Percentiles rank a stretch among this genome's conserved stretches.
These are phyloP conservation scores for Diaporthe citri DNA, from an alignment of 2,329 filamentous ascomycete genomes.

Conservation along the genomic window DNA sequence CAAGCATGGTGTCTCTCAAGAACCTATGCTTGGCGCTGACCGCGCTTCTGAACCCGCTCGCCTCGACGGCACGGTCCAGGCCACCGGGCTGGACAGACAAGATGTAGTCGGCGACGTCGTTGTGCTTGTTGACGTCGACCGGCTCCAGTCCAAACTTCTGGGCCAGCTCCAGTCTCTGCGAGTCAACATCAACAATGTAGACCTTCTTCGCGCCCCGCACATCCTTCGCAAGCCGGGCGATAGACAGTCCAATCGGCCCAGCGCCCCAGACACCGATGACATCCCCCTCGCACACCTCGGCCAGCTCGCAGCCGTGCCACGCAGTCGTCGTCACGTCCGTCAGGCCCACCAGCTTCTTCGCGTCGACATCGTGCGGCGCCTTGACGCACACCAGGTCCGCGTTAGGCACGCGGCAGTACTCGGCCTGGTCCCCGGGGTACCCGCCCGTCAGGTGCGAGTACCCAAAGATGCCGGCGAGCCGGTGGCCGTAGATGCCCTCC, in stretches of 20 bases:
- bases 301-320: constrained; percentile 75
- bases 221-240: not conserved
- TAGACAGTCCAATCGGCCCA: constrained; percentile 67
- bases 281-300: constrained; percentile 72
- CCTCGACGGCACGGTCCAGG: not conserved
- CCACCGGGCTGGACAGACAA: not conserved
- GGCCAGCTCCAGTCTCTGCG: not conserved
- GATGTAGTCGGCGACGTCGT: not conserved
- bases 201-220: not conserved
- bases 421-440: constrained; percentile 76
- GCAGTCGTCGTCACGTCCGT: constrained; percentile 73
- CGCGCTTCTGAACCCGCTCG: constrained; percentile 4
- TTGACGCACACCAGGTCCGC: constrained; percentile 68
- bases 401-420: constrained; percentile 75
- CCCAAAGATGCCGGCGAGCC: constrained; percentile 66
- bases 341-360: constrained; percentile 75
- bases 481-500: constrained; percentile 66
- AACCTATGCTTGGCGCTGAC: not conserved
- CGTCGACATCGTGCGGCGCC: constrained; percentile 73
- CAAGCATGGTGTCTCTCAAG: constrained; percentile 2
- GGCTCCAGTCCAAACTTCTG: not conserved
- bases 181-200: not conserved
- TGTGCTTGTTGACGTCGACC: not conserved
- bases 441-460: constrained; percentile 74
- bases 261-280: constrained; percentile 75